phyloP scores from a whole-genome alignment of 768 basidiomycete species.

The Scleroderma citrinum region DNA sequence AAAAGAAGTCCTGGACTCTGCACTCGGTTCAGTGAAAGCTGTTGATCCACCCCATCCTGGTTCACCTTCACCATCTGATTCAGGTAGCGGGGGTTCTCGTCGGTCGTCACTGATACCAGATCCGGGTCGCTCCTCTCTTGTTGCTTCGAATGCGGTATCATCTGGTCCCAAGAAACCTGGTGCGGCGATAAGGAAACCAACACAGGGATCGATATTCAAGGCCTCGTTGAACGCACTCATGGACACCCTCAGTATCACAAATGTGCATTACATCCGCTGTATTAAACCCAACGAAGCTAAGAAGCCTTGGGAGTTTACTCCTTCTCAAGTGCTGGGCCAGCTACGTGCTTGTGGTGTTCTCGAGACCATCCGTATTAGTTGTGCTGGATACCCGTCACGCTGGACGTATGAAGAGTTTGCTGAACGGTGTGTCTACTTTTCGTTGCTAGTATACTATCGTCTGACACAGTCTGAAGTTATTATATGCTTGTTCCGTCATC shows the following conservation, averaged over 20 bases:
- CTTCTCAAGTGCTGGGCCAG: slow-evolving; percentile 92
- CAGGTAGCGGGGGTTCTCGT: slow-evolving; percentile 69
- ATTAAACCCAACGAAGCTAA: slow-evolving; percentile 99
- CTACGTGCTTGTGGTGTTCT: slow-evolving; percentile 97
- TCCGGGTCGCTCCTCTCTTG: slow-evolving; percentile 71
- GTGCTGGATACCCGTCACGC: slow-evolving; percentile 95
- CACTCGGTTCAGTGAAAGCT: slow-evolving; percentile 65
- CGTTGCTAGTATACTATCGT: slow-evolving; percentile 1
- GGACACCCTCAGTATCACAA: slow-evolving; percentile 96
- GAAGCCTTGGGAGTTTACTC: slow-evolving; percentile 93
- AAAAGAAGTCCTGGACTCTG: slow-evolving; percentile 90
- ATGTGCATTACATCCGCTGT: slow-evolving; percentile 98
- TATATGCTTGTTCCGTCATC: slow-evolving; percentile 92
- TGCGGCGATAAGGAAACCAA: slow-evolving; percentile 80
- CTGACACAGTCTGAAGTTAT: slow-evolving; percentile 51
- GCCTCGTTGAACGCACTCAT: slow-evolving; percentile 88
- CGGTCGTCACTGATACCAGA: slow-evolving; percentile 85
- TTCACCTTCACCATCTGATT: slow-evolving; percentile 75
- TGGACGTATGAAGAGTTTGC: slow-evolving; percentile 99
- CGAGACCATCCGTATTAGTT: slow-evolving; percentile 97
- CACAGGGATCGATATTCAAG: slow-evolving; percentile 98
- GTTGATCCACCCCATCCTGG: slow-evolving; percentile 64
- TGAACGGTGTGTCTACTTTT: slow-evolving; percentile 63
- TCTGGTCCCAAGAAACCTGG: slow-evolving; percentile 56
- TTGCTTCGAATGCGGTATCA: slow-evolving; percentile 40